phyloP scores from a whole-genome alignment of 257 asterid species.

The Prunella vulgaris region DNA sequence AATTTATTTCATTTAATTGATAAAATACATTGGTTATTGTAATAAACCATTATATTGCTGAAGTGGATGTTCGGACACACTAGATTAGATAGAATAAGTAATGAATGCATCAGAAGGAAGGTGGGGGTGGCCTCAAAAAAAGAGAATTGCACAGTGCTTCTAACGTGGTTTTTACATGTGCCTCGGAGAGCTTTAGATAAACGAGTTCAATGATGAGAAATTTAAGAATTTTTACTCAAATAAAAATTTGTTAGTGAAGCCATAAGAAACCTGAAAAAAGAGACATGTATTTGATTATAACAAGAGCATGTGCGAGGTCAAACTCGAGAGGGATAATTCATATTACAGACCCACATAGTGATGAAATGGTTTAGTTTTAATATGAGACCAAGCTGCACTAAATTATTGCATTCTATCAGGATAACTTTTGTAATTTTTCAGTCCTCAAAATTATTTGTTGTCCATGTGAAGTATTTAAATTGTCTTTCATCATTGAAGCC shows the following conservation, averaged over 20 bases:
- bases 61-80: neutral
- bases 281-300: too few species aligned
- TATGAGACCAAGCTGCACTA: neutral
- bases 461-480: neutral
- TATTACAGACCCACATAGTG: too few species aligned
- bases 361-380: neutral
- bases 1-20: too few species aligned
- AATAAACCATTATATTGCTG: too few species aligned
- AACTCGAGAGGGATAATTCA: neutral
- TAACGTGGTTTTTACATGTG: neutral
- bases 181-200: neutral
- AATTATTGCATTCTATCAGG: conserved; percentile 4
- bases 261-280: too few species aligned
- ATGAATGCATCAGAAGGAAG: neutral
- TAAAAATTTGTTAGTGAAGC: too few species aligned
- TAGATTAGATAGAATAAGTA: neutral
- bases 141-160: neutral
- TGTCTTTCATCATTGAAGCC: neutral
- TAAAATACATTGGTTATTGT: neutral
- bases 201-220: neutral
- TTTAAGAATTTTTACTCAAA: too few species aligned
- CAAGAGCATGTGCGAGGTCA: too few species aligned
- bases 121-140: too few species aligned
- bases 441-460: neutral
- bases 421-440: neutral